These are phyloP conservation scores for Herpetospermum pedunculosum DNA, from an alignment of 306 rosid genomes.

Conservation along the genomic window DNA sequence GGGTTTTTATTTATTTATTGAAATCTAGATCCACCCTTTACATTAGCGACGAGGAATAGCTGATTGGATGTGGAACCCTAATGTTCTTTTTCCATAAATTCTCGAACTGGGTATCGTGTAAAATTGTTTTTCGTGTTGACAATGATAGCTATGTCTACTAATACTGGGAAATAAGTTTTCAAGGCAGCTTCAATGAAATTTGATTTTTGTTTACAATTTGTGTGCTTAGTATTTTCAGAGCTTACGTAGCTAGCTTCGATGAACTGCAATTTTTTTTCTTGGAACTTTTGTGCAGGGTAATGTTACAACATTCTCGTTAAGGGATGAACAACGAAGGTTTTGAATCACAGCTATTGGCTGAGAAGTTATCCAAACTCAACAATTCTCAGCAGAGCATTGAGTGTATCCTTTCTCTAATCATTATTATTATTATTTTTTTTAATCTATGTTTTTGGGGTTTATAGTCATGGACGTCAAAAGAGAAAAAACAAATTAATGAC, in stretches of 20 bases:
- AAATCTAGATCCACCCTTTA: constrained; percentile 1
- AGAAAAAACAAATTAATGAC: neutral
- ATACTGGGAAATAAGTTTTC: neutral
- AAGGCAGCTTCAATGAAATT: neutral
- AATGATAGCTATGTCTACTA: neutral
- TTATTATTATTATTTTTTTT: neutral
- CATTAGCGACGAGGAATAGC: neutral
- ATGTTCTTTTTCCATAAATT: neutral
- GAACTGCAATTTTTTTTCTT: neutral
- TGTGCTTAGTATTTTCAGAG: neutral
- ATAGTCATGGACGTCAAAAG: neutral
- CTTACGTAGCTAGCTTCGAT: neutral
- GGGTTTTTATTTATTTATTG: neutral
- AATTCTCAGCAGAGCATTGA: constrained; percentile 86
- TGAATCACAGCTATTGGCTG: constrained; percentile 50
- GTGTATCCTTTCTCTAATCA: constrained; percentile 45
- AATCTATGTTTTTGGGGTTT: neutral
- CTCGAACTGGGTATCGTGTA: neutral
- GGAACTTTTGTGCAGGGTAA: constrained; percentile 11
- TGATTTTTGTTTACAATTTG: neutral
- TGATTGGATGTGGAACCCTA: constrained; percentile 3
- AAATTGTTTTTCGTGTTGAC: neutral
- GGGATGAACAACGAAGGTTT: constrained; percentile 51
- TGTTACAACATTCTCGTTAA: constrained; percentile 26
- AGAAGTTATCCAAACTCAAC: constrained; percentile 75